A percentile compares a stretch with the other conserved stretches of the same genome.
phyloP scores from a whole-genome alignment of 2,329 filamentous ascomycete species.

The Apiospora phragmitis region DNA sequence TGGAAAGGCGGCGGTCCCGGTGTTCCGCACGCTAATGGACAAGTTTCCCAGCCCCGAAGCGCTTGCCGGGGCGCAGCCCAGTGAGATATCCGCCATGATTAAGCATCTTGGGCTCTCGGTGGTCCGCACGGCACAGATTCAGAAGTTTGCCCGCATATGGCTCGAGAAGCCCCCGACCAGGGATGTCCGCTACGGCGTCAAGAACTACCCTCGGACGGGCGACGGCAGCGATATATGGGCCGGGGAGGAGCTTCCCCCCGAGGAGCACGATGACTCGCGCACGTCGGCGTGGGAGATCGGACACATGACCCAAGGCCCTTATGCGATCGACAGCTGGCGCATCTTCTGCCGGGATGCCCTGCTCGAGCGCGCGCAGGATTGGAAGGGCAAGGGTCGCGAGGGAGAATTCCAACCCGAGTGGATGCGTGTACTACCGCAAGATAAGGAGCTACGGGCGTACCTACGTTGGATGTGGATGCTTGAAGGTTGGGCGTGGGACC shows the following conservation, averaged over 20 bases:
- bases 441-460: slow-evolving; percentile 88
- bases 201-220: slow-evolving; percentile 41
- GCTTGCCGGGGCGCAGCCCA: slow-evolving; percentile 58
- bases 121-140: slow-evolving; percentile 66
- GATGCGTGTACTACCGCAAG: slow-evolving; percentile 73
- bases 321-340: slow-evolving; percentile 86
- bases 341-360: slow-evolving; percentile 87
- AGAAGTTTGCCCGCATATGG: slow-evolving; percentile 72
- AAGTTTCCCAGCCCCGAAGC: slow-evolving; percentile 66
- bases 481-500: slow-evolving; percentile 82
- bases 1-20: slow-evolving; percentile 72
- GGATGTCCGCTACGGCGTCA: slow-evolving; percentile 55
- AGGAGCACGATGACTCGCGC: slow-evolving; percentile 21
- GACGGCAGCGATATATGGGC: slow-evolving; percentile 31
- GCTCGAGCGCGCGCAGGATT: slow-evolving; percentile 64
- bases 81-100: slow-evolving; percentile 63
- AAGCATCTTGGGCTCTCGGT: slow-evolving; percentile 70
- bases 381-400: slow-evolving; percentile 58
- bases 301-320: slow-evolving; percentile 78
- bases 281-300: slow-evolving; percentile 76
- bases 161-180: slow-evolving; percentile 60
- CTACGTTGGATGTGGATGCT: slow-evolving; percentile 90
- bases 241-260: slow-evolving; percentile 28
- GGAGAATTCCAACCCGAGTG: slow-evolving; percentile 78
- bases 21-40: slow-evolving; percentile 68